Base-by-base conservation (phyloP, 2,329 filamentous ascomycete species). In the Camillea tinctor region DNA sequence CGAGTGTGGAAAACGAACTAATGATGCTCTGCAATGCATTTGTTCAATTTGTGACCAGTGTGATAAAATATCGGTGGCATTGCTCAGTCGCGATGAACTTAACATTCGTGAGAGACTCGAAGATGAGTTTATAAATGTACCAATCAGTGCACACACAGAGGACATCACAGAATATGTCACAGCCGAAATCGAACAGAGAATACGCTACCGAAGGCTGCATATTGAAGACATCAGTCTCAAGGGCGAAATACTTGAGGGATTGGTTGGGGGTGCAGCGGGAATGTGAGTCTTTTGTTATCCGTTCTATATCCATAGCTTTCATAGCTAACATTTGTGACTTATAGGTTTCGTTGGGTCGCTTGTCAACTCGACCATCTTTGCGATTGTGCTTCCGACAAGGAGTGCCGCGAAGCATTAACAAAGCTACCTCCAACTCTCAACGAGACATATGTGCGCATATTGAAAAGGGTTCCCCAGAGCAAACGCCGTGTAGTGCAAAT, bases 81-180 rank as follows among this genome's bases (percentile, higher is more conserved):
- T 68, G 13, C 50, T 61, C 1, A 67, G 66, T 30, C 64, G 66
- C 1, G 56, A 66, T 11, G 65, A 67, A 44, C 36, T 51, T 22
- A 44, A 59, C 5, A 67, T 68, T 13, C 44, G 57, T 15, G 1
- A 56, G 4, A 20, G 22, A 2, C 58, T 67, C 5, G 57, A 60
- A 4, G 50, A 57, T 2, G 52, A 56, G n/a, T 69, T 69, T 17
- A 50, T 22, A 3, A 30, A 58, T 3, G 40, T 68, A 4, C 21
- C 50, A 19, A 55, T 66, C 1, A 57, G 60, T 1, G 68, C 68
- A 1, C 62, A 63, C 4, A 67, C 57, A 1, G 60, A 68, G 23
- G 69, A 71, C 36, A 48, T 71, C 4, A 51, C 56, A 19, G 30
- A 62, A 8, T 71, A 67, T 17, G 64, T 69, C 3, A 55, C 52